Percentiles rank a stretch among this genome's conserved stretches.
Evolutionary conservation across 2,329 filamentous ascomycete genomes (phyloP).

Genomic region (Sporothrix schenckii): DNA sequence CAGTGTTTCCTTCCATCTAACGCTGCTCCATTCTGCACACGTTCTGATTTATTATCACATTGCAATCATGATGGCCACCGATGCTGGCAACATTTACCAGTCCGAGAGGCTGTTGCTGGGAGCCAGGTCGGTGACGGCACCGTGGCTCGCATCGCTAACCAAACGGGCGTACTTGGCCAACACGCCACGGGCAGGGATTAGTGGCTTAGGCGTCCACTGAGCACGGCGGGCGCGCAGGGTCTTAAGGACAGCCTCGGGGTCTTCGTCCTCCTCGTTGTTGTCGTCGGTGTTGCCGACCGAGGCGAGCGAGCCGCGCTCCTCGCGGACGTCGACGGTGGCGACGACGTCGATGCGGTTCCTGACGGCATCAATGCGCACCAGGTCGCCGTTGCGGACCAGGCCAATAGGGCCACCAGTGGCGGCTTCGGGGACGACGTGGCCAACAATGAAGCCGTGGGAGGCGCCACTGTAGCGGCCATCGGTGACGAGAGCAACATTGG

Average conservation of each 20-base stretch:
- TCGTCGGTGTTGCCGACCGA: constrained; percentile 1
- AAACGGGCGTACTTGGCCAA: constrained; percentile 87
- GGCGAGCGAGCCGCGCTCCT: constrained; percentile 43
- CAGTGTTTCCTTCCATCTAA: neutral
- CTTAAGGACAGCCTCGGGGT: constrained; percentile 40
- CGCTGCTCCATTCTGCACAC: neutral
- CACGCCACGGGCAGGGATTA: constrained; percentile 76
- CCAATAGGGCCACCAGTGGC: constrained; percentile 87
- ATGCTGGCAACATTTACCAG: constrained; percentile 29
- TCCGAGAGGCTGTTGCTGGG: constrained; percentile 34
- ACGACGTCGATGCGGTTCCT: constrained; percentile 70
- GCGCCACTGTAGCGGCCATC: constrained; percentile 90
- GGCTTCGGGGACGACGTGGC: constrained; percentile 89
- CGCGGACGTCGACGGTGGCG: constrained; percentile 50
- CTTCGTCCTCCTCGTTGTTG: constrained; percentile 31
- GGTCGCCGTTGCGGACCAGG: constrained; percentile 76
- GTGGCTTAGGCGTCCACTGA: constrained; percentile 68
- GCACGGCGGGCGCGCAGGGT: constrained; percentile 64
- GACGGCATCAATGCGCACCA: constrained; percentile 83
- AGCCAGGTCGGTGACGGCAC: constrained; percentile 76
- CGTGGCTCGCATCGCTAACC: constrained; percentile 89
- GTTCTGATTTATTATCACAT: neutral
- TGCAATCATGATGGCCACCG: neutral
- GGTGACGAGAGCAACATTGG: constrained; percentile 86
- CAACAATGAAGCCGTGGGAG: constrained; percentile 89